These are phyloP conservation scores for Geosmithia flava DNA, from an alignment of 2,329 filamentous ascomycete species.

Conservation along the genomic window DNA sequence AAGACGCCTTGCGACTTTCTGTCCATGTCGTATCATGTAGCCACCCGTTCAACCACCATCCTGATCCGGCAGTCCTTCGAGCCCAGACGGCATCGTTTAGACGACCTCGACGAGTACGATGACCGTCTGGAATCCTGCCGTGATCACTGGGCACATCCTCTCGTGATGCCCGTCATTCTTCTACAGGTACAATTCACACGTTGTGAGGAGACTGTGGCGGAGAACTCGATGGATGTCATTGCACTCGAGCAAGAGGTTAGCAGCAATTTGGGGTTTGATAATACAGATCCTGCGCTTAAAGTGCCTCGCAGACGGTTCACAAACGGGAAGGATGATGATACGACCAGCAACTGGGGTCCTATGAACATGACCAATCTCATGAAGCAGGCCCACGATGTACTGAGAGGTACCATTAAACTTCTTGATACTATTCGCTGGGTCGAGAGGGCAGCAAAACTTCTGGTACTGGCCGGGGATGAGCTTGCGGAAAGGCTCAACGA, in stretches of 20 bases:
- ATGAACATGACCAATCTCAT: conserved; percentile 33
- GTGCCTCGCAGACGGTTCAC: conserved; percentile 10
- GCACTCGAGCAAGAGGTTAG: conserved; percentile 28
- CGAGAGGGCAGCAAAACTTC: conserved; percentile 29
- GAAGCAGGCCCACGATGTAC: conserved; percentile 32
- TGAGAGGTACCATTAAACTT: conserved; percentile 30
- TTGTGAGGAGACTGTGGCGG: conserved; percentile 28
- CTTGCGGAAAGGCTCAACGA: conserved; percentile 18
- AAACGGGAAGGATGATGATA: conserved; percentile 9
- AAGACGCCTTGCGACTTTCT: conserved; percentile 33
- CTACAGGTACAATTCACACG: conserved; percentile 31
- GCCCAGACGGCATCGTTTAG: conserved; percentile 23
- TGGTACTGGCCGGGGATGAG: conserved; percentile 30
- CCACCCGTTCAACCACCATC: conserved; percentile 23
- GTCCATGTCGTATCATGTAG: conserved; percentile 30
- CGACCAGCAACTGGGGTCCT: conserved; percentile 17
- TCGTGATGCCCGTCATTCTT: conserved; percentile 31
- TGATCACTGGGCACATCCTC: conserved; percentile 30
- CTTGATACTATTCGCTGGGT: conserved; percentile 34
- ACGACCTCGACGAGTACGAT: conserved; percentile 32
- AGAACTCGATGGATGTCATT: conserved; percentile 28
- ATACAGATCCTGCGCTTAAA: conserved; percentile 11
- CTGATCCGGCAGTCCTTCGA: conserved; percentile 30
- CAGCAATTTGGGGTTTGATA: conserved; percentile 17
- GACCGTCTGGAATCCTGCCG: conserved; percentile 29